Percentiles rank a stretch among this genome's conserved stretches.
phyloP scores from a whole-genome alignment of 164 flowering plant species.

The Magnolia changhungtana region DNA sequence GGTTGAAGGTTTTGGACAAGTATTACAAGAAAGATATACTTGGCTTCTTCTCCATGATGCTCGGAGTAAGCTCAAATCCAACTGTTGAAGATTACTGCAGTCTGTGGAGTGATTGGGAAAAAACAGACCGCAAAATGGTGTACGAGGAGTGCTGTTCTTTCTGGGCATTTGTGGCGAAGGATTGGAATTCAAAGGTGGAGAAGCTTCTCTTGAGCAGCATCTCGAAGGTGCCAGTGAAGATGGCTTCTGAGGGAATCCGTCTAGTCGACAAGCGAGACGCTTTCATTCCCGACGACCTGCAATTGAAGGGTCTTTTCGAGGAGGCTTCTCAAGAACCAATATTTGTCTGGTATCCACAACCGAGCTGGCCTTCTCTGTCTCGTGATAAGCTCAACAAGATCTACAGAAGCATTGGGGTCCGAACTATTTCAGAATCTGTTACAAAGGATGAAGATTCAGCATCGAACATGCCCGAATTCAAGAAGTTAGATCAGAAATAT shows the following conservation, averaged over 20 bases:
- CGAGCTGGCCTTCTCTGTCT: slow-evolving; percentile 30
- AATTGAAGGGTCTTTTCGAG: slow-evolving; percentile 45
- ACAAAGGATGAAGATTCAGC: slow-evolving; percentile 27
- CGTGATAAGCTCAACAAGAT: slow-evolving; percentile 34
- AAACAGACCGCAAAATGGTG: slow-evolving; percentile 21
- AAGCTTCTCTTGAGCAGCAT: slow-evolving; percentile 25
- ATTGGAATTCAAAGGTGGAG: slow-evolving; percentile 28
- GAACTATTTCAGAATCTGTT: slow-evolving; percentile 44
- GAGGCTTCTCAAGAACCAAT: slow-evolving; percentile 30
- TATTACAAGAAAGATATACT: slow-evolving; percentile 36
- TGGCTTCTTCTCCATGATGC: slow-evolving; percentile 38
- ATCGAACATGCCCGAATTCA: slow-evolving; percentile 14
- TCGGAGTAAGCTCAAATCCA: slow-evolving; percentile 41
- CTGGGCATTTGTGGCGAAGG: slow-evolving; percentile 39
- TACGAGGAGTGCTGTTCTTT: slow-evolving; percentile 47
- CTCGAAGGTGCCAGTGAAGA: slow-evolving; percentile 43
- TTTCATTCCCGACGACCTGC: slow-evolving; percentile 64
- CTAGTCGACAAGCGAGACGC: slow-evolving; percentile 44
- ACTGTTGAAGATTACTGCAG: slow-evolving; percentile 43
- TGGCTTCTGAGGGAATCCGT: slow-evolving; percentile 22
- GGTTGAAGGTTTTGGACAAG: slow-evolving; percentile 39
- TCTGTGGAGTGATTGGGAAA: slow-evolving; percentile 67
- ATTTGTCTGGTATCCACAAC: slow-evolving; percentile 63
- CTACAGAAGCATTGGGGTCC: slow-evolving; percentile 48
- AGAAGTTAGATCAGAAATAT: slow-evolving; percentile 22